These are phyloP conservation scores for Anisodus tanguticus DNA, from an alignment of 257 asterid genomes.

Conservation along the genomic window DNA sequence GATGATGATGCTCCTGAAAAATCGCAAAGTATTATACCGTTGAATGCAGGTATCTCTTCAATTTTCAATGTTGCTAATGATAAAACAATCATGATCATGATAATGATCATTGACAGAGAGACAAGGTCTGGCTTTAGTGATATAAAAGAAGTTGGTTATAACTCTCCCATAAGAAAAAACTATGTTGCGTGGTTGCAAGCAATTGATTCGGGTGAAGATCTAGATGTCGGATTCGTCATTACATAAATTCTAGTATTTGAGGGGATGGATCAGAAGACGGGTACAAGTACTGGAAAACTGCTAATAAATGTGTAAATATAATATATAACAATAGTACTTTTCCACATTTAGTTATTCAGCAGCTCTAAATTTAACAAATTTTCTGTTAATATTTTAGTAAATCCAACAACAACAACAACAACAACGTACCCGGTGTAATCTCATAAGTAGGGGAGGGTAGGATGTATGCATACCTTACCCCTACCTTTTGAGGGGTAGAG, in stretches of 20 bases:
- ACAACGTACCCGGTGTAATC: too few species aligned
- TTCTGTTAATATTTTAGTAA: not conserved
- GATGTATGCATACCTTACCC: too few species aligned
- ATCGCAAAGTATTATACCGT: constrained; percentile 46
- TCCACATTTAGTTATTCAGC: not conserved
- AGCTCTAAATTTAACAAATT: not conserved
- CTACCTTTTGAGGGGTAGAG: too few species aligned
- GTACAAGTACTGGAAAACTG: not conserved
- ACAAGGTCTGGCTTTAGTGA: not conserved
- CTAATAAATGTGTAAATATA: not conserved
- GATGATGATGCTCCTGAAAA: constrained; percentile 59
- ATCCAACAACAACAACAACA: not conserved
- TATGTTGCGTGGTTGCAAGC: constrained; percentile 17
- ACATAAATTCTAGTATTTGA: not conserved
- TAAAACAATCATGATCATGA: not conserved
- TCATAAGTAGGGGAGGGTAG: too few species aligned
- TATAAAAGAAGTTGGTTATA: not conserved
- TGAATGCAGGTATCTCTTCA: constrained; percentile 53
- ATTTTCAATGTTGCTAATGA: not conserved
- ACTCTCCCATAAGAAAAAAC: not conserved
- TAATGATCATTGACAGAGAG: not conserved
- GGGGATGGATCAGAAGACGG: not conserved
- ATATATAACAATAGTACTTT: not conserved
- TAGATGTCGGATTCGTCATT: not conserved
- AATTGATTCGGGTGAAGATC: not conserved